Percentiles rank a stretch among this genome's conserved stretches.
phyloP scores from a whole-genome alignment of 1,284 basidiomycete species.

The Cutaneotrichosporon sp. region DNA sequence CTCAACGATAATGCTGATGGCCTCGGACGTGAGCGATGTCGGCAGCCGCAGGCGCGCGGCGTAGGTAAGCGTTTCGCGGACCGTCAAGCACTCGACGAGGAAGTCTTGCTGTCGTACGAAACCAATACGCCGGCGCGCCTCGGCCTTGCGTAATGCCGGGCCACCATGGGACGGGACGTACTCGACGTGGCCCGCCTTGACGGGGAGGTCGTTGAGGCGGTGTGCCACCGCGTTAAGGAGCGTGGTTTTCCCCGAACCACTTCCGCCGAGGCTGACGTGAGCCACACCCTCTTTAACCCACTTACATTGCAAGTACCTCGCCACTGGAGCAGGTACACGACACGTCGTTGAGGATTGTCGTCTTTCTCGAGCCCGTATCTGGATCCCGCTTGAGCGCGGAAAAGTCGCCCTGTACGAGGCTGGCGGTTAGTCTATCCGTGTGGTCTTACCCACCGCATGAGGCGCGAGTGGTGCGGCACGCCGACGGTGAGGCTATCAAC shows the following conservation, averaged over 20 bases:
- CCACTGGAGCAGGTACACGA: slow-evolving; percentile 41
- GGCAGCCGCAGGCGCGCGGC: slow-evolving; percentile 54
- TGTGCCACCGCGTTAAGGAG: slow-evolving; percentile 48
- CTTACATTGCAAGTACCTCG: slow-evolving; percentile 48
- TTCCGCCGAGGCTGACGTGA: slow-evolving; percentile 38
- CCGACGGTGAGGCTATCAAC: slow-evolving; percentile 44
- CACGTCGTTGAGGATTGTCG: slow-evolving; percentile 44
- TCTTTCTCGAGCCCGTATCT: slow-evolving; percentile 19
- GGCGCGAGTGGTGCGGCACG: slow-evolving; percentile 27
- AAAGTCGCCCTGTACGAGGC: slow-evolving; percentile 10
- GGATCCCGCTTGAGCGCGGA: slow-evolving; percentile 1
- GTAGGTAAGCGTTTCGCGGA: slow-evolving; percentile 54
- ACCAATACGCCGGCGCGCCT: slow-evolving; percentile 43
- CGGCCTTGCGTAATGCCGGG: slow-evolving; percentile 17
- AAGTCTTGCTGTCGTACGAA: slow-evolving; percentile 48
- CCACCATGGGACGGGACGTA: slow-evolving; percentile 10
- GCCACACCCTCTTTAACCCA: background rate
- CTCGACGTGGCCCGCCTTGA: slow-evolving; percentile 36
- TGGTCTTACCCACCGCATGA: background rate
- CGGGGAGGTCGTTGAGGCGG: slow-evolving; percentile 40
- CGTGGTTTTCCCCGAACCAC: slow-evolving; percentile 49
- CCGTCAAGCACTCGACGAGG: slow-evolving; percentile 48
- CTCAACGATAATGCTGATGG: slow-evolving; percentile 50
- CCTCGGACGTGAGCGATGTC: slow-evolving; percentile 37
- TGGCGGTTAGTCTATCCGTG: background rate